Evolutionary conservation across 495 filamentous ascomycete species (phyloP).

Genomic region (Aspergillus ellipticus): DNA sequence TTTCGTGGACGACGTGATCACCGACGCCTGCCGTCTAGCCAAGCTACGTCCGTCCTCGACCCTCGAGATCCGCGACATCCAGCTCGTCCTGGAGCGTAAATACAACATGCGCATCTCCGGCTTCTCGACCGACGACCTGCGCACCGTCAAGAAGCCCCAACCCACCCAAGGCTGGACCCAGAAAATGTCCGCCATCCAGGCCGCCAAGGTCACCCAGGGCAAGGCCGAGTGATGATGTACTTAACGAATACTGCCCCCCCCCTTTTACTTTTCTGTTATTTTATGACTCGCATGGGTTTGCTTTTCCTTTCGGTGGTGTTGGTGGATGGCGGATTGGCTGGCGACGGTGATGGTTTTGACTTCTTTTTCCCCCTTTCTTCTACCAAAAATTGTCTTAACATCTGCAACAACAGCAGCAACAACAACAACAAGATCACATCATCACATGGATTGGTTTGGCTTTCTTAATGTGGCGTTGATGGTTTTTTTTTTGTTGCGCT

Average conservation of each 20-base stretch:
- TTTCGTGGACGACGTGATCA: slow-evolving; percentile 88
- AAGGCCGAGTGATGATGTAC: slow-evolving; percentile 32
- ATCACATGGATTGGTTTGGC: neutral
- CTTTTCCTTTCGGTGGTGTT: neutral
- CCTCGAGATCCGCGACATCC: slow-evolving; percentile 89
- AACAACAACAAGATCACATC: too few relatives aligned
- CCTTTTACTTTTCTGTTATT: neutral
- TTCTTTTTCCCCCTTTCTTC: slow-evolving; percentile 2
- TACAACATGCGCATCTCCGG: slow-evolving; percentile 98
- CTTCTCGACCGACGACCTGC: slow-evolving; percentile 87
- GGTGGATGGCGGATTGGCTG: too few relatives aligned
- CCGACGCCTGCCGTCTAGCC: slow-evolving; percentile 80
- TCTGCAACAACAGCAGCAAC: neutral
- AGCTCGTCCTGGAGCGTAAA: slow-evolving; percentile 90
- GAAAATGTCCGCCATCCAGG: slow-evolving; percentile 94
- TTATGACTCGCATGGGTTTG: neutral
- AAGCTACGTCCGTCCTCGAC: slow-evolving; percentile 86
- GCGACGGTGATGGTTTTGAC: neutral
- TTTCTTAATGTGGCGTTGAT: neutral
- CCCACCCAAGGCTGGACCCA: slow-evolving; percentile 83
- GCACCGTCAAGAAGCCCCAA: slow-evolving; percentile 88
- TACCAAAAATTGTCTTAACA: neutral
- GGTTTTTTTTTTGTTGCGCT: neutral
- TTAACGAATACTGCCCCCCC: neutral
- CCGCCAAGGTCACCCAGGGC: slow-evolving; percentile 68